Base-by-base conservation (phyloP, 2,329 filamentous ascomycete species). In the Hypoxylon sp. region DNA sequence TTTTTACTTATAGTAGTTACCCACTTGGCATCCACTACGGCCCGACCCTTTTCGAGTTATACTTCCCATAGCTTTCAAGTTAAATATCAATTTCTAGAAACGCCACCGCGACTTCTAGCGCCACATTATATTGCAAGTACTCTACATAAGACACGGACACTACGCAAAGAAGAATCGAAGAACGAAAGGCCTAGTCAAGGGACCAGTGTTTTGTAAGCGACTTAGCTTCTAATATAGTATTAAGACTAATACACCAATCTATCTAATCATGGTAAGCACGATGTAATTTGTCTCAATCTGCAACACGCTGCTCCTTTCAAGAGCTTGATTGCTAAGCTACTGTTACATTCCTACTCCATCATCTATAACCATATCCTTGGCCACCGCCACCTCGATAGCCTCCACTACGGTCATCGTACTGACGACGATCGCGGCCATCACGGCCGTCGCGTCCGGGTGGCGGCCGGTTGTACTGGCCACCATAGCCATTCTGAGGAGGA, bases 381-480 rank as follows among this genome's bases (percentile, higher is more conserved):
- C 65, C 65, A 28, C 60, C 43, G n/a, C 63, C 23, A 41, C 59
- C 59, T 38, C 68, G 64, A 34, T 71, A 63, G 28, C 68, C 69
- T 50, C 65, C 59, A 25, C 69, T 72, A 21, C 38, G 38, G 38
- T 43, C 38, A 21, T 43, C 38, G 38, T 43, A 43, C 7, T 43
- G 38, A 50, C 71, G 69, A 45, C 73, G 69, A 56, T 76, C 70
- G 21, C 70, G 67, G 21, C 74, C 68, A 17, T 49, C 25, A 13
- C 75, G 71, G 53, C 71, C 61, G 43, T 74, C 73, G 55, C 71
- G 67, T 0, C 69, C 66, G 11, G 66, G 57, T 13, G 71, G 68
- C 11, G 72, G 71, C 13, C 70, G 68, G 30, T 75, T 75, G 41
- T 76, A 72, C 53, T 75, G 74, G 5, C 69, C 70, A 34, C 72